Conservation (phyloP, 148 eudicot genomes). For the Heliosperma pusillum region DNA sequence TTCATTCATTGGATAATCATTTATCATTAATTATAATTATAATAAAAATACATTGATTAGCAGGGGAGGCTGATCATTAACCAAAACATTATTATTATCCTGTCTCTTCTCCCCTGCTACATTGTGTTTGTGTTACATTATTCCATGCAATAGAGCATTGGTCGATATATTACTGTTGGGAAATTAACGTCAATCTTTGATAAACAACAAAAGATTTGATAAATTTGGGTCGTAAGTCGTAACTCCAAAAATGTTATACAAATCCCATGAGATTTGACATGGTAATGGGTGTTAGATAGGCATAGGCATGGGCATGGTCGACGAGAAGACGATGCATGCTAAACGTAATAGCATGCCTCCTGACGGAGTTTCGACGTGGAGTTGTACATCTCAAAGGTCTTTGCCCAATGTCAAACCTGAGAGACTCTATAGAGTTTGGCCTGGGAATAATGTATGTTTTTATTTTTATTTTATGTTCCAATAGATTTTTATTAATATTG, state of each 20-base stretch:
- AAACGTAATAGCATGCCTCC: conserved; percentile 27
- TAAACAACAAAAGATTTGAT: conserved; percentile 12
- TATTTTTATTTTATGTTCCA: not conserved
- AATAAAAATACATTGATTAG: conserved; percentile 9
- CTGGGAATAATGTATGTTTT: conserved; percentile 67
- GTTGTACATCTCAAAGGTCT: conserved; percentile 25
- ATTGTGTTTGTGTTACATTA: too few species aligned
- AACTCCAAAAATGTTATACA: not conserved
- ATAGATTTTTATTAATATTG: not conserved
- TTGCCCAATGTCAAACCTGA: conserved; percentile 30
- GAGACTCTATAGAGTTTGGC: conserved; percentile 82
- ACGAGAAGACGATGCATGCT: conserved; percentile 7
- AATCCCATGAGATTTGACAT: not conserved
- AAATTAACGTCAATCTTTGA: not conserved
- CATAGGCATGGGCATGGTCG: conserved; percentile 9
- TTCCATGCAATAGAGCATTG: too few species aligned
- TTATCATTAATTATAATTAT: too few species aligned
- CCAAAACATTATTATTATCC: not conserved
- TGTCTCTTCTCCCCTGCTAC: conserved; percentile 23
- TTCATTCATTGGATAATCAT: not conserved
- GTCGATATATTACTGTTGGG: not conserved
- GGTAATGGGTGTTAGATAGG: conserved; percentile 24
- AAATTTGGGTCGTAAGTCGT: not conserved
- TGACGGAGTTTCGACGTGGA: conserved; percentile 20
- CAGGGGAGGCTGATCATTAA: conserved; percentile 29